phyloP scores from a whole-genome alignment of 345 rosid species.

The Raphanus raphanistrum region DNA sequence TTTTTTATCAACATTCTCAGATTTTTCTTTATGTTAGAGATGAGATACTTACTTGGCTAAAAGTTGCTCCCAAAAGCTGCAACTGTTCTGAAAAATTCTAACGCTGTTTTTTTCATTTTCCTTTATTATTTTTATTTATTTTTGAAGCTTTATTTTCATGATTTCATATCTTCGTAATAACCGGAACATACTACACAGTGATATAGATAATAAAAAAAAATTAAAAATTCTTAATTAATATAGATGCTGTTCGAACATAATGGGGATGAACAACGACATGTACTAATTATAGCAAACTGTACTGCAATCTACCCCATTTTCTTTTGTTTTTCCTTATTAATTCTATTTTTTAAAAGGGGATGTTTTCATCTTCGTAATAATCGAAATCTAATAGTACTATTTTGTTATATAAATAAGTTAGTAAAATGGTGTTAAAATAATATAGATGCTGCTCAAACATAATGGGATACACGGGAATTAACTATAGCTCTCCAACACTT shows the following conservation, averaged over 20 bases:
- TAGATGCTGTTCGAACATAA: neutral
- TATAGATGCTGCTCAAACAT: conserved; percentile 76
- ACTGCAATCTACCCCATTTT: neutral
- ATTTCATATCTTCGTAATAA: neutral
- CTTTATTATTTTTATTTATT: neutral
- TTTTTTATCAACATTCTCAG: too few species aligned
- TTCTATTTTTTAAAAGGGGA: neutral
- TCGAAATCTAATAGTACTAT: neutral
- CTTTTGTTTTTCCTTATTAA: neutral
- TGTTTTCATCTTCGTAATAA: conserved; percentile 12
- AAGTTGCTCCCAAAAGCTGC: conserved; percentile 36
- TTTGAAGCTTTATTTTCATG: neutral
- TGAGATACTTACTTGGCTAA: conserved; percentile 30
- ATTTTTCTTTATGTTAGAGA: conserved; percentile 1
- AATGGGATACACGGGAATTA: conserved; percentile 84
- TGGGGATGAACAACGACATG: neutral
- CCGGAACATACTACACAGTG: neutral
- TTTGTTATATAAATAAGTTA: neutral
- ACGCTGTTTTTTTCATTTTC: neutral
- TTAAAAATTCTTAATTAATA: neutral
- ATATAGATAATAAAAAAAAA: neutral
- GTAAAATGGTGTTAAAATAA: neutral
- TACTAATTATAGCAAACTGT: neutral
- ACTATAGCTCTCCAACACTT: conserved; percentile 79
- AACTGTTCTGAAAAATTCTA: conserved; percentile 18